Percentiles rank a stretch among this genome's conserved stretches.
Conservation (phyloP, 2,329 filamentous ascomycete genomes). For the Magnaporthiopsis rhizophila region DNA sequence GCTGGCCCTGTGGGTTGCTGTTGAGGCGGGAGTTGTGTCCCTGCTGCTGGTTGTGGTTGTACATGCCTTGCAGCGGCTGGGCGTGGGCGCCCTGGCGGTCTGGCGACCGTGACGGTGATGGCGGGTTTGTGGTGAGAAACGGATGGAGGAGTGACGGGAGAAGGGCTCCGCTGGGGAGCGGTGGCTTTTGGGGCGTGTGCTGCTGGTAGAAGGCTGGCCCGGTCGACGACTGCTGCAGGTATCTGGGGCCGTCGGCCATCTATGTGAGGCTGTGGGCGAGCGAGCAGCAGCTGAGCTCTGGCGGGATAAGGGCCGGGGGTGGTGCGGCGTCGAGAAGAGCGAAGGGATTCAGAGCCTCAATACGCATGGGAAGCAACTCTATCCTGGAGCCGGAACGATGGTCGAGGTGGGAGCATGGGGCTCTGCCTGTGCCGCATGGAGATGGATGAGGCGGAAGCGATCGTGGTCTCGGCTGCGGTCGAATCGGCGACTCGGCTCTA, state of each 20-base stretch:
- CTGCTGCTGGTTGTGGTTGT: conserved; percentile 63
- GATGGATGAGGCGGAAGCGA: conserved; percentile 3
- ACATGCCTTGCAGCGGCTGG: conserved; percentile 50
- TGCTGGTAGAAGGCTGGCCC: conserved; percentile 51
- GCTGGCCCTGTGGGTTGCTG: conserved; percentile 54
- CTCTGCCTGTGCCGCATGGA: conserved; percentile 5
- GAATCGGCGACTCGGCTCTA: neutral
- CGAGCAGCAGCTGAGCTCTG: conserved; percentile 6
- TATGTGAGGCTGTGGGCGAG: conserved; percentile 34
- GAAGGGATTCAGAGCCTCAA: conserved; percentile 5
- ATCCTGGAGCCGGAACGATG: conserved; percentile 4
- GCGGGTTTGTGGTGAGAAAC: conserved; percentile 20
- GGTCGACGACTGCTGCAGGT: conserved; percentile 43
- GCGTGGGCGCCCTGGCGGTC: conserved; percentile 19
- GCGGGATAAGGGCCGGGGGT: conserved; percentile 3
- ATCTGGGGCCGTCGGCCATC: conserved; percentile 64
- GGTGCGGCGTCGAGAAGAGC: conserved; percentile 7
- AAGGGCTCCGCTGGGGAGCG: neutral
- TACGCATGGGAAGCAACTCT: conserved; percentile 10
- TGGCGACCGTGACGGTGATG: conserved; percentile 20
- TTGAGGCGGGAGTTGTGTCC: conserved; percentile 71
- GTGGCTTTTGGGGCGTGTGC: conserved; percentile 30
- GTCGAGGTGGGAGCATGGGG: conserved; percentile 8
- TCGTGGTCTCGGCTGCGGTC: conserved; percentile 2
- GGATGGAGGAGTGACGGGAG: conserved; percentile 22